A percentile compares a stretch with the other conserved stretches of the same genome.
These are phyloP conservation scores for Castanea sativa DNA, from an alignment of 306 rosid genomes.

Conservation along the genomic window DNA sequence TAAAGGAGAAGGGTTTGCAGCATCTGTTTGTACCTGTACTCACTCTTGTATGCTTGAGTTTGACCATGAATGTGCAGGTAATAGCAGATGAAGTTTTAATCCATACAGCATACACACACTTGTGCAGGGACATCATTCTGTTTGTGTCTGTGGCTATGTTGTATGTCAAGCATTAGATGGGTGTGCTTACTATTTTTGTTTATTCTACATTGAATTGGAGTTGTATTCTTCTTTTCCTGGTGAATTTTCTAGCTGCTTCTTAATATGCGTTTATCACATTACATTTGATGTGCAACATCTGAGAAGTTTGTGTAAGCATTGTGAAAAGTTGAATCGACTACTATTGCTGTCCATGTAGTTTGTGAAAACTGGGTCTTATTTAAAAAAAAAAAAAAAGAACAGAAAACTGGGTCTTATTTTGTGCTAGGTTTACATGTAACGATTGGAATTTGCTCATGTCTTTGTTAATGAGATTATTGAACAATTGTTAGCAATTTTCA, in stretches of 20 bases:
- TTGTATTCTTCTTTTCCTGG: not conserved
- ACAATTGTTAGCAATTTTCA: not conserved
- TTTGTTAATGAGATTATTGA: not conserved
- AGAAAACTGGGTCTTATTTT: not conserved
- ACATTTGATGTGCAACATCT: not conserved
- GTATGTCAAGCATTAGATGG: not conserved
- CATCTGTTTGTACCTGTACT: conserved; percentile 41
- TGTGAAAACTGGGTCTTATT: not conserved
- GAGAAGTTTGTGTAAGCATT: not conserved
- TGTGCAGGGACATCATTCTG: not conserved
- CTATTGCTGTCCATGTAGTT: not conserved
- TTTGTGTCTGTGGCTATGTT: not conserved
- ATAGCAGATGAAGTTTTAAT: conserved; percentile 12
- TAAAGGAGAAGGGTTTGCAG: conserved; percentile 75
- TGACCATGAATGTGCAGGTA: conserved; percentile 78
- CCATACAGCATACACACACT: conserved; percentile 3
- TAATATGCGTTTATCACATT: not conserved
- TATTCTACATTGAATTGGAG: not conserved
- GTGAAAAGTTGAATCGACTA: not conserved
- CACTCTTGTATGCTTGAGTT: conserved; percentile 51
- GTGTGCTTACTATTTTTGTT: not conserved
- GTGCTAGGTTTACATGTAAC: not conserved
- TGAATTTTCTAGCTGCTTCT: not conserved
- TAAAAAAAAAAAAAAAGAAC: no score
- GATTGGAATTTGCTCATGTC: not conserved